Evolutionary conservation across 129 eudicot species (phyloP).

Genomic region (Flaveria linearis): DNA sequence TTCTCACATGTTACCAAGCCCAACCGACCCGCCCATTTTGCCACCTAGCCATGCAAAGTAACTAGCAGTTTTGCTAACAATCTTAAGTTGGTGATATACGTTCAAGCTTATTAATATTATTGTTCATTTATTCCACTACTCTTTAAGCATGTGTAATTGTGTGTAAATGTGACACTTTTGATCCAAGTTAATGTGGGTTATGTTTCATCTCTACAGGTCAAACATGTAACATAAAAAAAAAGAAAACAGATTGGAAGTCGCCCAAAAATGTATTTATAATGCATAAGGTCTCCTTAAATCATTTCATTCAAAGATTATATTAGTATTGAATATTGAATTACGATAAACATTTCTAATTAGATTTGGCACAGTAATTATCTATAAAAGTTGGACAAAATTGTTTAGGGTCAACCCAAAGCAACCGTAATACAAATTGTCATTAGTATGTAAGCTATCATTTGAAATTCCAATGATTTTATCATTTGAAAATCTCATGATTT

Average conservation of each 20-base stretch:
- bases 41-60: background rate
- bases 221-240: background rate
- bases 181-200: background rate
- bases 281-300: background rate
- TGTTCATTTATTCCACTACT: background rate
- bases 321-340: background rate
- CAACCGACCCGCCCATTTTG: background rate
- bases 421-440: background rate
- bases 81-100: background rate
- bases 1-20: background rate
- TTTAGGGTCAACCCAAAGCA: background rate
- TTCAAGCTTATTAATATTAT: background rate
- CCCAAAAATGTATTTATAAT: background rate
- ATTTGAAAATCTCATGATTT: too few species aligned
- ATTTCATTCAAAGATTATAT: background rate
- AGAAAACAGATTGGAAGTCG: background rate
- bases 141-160: background rate
- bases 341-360: background rate
- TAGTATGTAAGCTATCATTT: background rate
- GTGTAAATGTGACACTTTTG: background rate
- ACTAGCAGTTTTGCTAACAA: background rate
- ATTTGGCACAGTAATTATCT: background rate
- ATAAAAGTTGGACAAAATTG: background rate
- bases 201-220: background rate
- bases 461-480: background rate